Percentiles rank a stretch among this genome's conserved stretches.
Conservation (phyloP, 441 rosid genomes). For the Pelargonium citronellum region DNA sequence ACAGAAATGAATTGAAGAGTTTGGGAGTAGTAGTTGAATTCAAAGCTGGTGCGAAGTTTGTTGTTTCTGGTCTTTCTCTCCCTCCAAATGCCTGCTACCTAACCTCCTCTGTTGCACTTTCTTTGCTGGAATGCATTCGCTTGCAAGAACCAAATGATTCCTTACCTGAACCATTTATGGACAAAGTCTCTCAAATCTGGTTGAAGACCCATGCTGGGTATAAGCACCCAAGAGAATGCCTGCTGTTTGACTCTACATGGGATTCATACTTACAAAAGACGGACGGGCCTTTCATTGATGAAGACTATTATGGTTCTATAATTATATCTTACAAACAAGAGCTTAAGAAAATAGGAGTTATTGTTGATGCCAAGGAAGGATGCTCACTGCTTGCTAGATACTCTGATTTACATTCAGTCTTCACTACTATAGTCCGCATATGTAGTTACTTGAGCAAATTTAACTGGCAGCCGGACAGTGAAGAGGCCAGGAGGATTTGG, state of each 20-base stretch:
- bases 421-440: slow-evolving; percentile 36
- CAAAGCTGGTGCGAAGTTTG: slow-evolving; percentile 44
- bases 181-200: slow-evolving; percentile 42
- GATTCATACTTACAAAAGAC: slow-evolving; percentile 27
- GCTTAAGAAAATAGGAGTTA: slow-evolving; percentile 49
- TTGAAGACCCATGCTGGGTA: slow-evolving; percentile 49
- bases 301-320: slow-evolving; percentile 43
- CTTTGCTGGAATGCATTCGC: slow-evolving; percentile 47
- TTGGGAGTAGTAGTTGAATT: slow-evolving; percentile 41
- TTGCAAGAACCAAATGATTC: slow-evolving; percentile 20
- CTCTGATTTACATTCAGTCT: slow-evolving; percentile 33
- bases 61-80: slow-evolving; percentile 33
- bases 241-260: slow-evolving; percentile 40
- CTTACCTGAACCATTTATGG: slow-evolving; percentile 26
- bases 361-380: slow-evolving; percentile 27
- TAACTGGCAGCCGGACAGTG: slow-evolving; percentile 34
- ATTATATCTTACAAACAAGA: slow-evolving; percentile 29
- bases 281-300: slow-evolving; percentile 74
- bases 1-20: slow-evolving; percentile 36
- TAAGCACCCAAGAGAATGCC: slow-evolving; percentile 38
- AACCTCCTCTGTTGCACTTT: slow-evolving; percentile 29
- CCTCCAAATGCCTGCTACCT: slow-evolving; percentile 28
- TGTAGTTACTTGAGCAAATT: slow-evolving; percentile 32
- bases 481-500: slow-evolving; percentile 34
- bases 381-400: slow-evolving; percentile 35